Evolutionary conservation across 1,284 basidiomycete species (phyloP), one percentile per base, ranked within the genome.

Genomic region (Tylopilus sp.): DNA sequence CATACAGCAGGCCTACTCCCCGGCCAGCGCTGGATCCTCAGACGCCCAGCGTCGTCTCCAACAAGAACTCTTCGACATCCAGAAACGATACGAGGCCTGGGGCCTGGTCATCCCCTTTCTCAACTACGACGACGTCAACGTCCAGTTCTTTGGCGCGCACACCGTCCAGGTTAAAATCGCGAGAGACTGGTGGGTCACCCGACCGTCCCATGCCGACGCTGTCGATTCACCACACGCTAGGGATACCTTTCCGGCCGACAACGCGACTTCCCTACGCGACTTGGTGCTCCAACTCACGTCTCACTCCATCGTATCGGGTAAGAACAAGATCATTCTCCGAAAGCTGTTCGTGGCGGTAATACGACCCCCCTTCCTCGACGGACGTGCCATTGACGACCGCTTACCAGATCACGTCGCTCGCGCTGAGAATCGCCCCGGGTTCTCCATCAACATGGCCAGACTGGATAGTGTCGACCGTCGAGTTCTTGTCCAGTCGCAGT

Each of bases 111-210:
- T 88, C 36, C 87, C 88, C 0, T 77, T 91, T 55, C 68, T 90
- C 34, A 75, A 81, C 17, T 75, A 85, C 60, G 68, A 74, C 56
- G 86, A 93, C 66, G 75, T 77, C 43, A 90, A 90, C 60, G 89
- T 94, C 8, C 85, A 92, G 63, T 94, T 94, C 76, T 94, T 92
- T 64, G 90, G 91, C 5, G 91, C 91, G 5, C 91, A 94, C 63
- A 94, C 90, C 0, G 81, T 87, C 1, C 89, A 93, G 64, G 88
- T 93, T 54, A 94, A 94, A 77, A 91, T 94, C 59, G 82, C 87
- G 17, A 75, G 91, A 56, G 91, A 94, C 64, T 92, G 91, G 91
- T 92, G 61, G 58, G 83, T 67, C 11, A 3, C 18, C 10, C 15
- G 7, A 26, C n/a, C 48, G 7, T 34, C 17, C 48, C 41, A 33